A percentile compares a stretch with the other conserved stretches of the same genome.
Conservation (phyloP, 768 basidiomycete genomes). For the Saitozyma sp. region DNA sequence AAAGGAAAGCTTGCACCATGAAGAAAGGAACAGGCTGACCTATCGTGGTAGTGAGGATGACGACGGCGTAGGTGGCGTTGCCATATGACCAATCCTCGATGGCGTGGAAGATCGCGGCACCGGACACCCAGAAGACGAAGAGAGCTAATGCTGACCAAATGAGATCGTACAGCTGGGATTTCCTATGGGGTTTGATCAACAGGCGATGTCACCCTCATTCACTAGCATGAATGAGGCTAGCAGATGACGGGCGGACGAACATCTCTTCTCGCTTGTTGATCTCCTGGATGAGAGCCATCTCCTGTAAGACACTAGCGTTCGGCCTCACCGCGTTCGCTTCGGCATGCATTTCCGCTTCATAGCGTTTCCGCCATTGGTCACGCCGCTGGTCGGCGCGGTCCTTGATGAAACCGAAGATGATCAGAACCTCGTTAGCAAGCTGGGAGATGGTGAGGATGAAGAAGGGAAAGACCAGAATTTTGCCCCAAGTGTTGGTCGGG, state of each 20-base stretch:
- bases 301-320: conserved; percentile 38
- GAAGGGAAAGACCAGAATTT: conserved; percentile 44
- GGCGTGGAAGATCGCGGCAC: conserved; percentile 48
- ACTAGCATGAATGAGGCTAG: not conserved
- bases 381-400: conserved; percentile 28
- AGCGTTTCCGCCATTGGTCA: conserved; percentile 39
- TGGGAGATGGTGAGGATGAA: conserved; percentile 50
- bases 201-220: not conserved
- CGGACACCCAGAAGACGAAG: conserved; percentile 49
- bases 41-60: conserved; percentile 36
- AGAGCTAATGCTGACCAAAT: conserved; percentile 39
- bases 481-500: conserved; percentile 33
- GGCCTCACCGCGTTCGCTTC: conserved; percentile 32
- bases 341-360: conserved; percentile 38
- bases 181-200: conserved; percentile 6
- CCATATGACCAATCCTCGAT: conserved; percentile 49
- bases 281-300: conserved; percentile 48
- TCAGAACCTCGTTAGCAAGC: conserved; percentile 46
- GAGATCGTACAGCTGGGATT: conserved; percentile 47
- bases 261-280: conserved; percentile 48
- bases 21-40: conserved; percentile 13
- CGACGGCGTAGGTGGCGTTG: conserved; percentile 44
- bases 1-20: not conserved
- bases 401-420: conserved; percentile 47
- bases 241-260: conserved; percentile 17